Conservation (phyloP, 192 early-diverging fungal genomes). For the Coemansia sp. region DNA sequence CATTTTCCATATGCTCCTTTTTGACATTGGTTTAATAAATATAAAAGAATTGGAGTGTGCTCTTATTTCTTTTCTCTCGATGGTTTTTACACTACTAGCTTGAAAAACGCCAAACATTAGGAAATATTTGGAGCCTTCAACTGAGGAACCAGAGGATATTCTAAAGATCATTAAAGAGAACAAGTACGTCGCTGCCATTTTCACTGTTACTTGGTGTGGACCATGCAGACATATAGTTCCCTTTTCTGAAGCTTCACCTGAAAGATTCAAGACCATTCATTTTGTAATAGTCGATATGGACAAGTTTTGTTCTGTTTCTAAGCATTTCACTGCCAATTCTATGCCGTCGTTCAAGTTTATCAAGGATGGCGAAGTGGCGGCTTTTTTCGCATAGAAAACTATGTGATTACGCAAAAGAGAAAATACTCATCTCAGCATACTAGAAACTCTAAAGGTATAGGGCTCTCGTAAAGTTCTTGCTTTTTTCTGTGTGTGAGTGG, state of each 20-base stretch:
- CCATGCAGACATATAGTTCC: slow-evolving; percentile 76
- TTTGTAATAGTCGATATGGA: slow-evolving; percentile 90
- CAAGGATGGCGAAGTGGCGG: slow-evolving; percentile 54
- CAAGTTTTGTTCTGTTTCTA: slow-evolving; percentile 50
- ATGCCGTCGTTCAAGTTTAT: slow-evolving; percentile 81
- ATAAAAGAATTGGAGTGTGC: too few relatives aligned
- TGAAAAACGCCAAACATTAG: too few relatives aligned
- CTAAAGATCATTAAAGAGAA: slow-evolving; percentile 26
- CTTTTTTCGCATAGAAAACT: slow-evolving; percentile 4
- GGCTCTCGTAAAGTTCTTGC: too few relatives aligned
- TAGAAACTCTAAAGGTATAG: too few relatives aligned
- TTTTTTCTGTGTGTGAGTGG: too few relatives aligned
- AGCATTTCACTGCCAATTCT: slow-evolving; percentile 50
- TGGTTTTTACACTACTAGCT: too few relatives aligned
- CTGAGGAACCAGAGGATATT: too few relatives aligned
- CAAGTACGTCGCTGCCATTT: slow-evolving; percentile 64
- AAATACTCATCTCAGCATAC: too few relatives aligned
- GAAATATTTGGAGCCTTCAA: too few relatives aligned
- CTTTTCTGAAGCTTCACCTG: slow-evolving; percentile 59
- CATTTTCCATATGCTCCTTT: too few relatives aligned
- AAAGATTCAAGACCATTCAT: slow-evolving; percentile 52
- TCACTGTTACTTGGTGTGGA: slow-evolving; percentile 78
- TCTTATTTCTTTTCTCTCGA: too few relatives aligned
- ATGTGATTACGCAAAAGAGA: slow-evolving; percentile 6
- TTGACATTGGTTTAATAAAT: too few relatives aligned